These are phyloP conservation scores for Cyamopsis tetragonoloba DNA, from an alignment of 306 rosid genomes.

Conservation along the genomic window DNA sequence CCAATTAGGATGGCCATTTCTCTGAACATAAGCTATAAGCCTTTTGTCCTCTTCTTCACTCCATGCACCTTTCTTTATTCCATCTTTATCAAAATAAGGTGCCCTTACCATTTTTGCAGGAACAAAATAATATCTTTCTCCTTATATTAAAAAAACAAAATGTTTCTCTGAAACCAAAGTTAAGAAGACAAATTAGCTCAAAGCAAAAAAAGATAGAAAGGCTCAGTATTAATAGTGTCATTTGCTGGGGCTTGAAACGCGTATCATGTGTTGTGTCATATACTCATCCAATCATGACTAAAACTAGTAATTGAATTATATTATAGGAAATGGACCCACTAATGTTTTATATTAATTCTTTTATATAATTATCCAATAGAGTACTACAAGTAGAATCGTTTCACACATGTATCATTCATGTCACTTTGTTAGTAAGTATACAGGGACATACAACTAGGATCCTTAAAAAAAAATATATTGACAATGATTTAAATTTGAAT, in stretches of 20 bases:
- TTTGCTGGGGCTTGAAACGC: constrained; percentile 14
- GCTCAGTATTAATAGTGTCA: not conserved
- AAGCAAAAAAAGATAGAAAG: not conserved
- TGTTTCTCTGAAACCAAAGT: not conserved
- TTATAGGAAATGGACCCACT: constrained; percentile 10
- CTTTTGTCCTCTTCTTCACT: constrained; percentile 34
- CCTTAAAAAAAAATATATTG: too few relatives aligned
- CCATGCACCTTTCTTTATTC: constrained; percentile 42
- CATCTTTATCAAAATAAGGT: constrained; percentile 35
- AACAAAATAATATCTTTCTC: not conserved
- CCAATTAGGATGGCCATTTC: constrained; percentile 36
- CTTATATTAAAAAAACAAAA: too few relatives aligned
- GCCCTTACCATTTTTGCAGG: constrained; percentile 37
- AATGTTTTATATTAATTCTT: not conserved
- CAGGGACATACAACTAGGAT: too few relatives aligned
- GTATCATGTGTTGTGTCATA: constrained; percentile 23
- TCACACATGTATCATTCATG: too few relatives aligned
- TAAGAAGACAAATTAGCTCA: not conserved
- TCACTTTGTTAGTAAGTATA: too few relatives aligned
- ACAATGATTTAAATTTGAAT: too few relatives aligned
- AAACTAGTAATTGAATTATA: not conserved
- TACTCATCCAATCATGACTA: constrained; percentile 1
- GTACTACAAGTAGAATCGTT: too few relatives aligned
- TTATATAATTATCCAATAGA: not conserved
- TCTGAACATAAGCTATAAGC: constrained; percentile 21